A percentile compares a stretch with the other conserved stretches of the same genome.
Conservation (phyloP, 164 flowering plant genomes). For the Pachysandra terminalis region DNA sequence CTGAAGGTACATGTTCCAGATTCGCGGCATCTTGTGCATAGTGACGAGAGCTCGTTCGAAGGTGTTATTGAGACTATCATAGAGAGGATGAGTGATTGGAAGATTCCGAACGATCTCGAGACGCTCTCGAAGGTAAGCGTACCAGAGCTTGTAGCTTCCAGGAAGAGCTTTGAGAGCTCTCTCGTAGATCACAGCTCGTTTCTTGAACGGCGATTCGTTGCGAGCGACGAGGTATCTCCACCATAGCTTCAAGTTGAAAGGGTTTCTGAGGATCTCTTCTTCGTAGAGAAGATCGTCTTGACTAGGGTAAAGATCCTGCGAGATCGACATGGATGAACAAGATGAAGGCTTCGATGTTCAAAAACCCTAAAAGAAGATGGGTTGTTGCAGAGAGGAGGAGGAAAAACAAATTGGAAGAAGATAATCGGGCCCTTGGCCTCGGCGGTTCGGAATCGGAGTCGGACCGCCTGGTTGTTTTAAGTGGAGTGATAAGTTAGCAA, state of each 20-base stretch:
- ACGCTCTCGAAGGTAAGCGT: constrained; percentile 86
- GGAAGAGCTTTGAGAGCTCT: constrained; percentile 88
- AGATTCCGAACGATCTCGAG: constrained; percentile 57
- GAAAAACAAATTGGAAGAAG: too few species aligned
- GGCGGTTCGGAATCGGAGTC: too few species aligned
- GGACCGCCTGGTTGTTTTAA: too few species aligned
- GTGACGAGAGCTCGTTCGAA: constrained; percentile 90
- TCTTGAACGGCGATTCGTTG: constrained; percentile 53
- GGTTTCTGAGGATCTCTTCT: constrained; percentile 81
- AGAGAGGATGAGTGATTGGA: constrained; percentile 55
- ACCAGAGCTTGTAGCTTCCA: constrained; percentile 94
- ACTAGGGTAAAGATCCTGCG: constrained; percentile 57
- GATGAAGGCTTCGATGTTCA: neutral
- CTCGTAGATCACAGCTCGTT: constrained; percentile 71
- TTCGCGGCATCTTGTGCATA: constrained; percentile 95
- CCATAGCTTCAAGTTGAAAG: constrained; percentile 78
- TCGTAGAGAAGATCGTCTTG: constrained; percentile 73
- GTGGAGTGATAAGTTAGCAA: too few species aligned
- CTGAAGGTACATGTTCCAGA: constrained; percentile 83
- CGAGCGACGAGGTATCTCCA: constrained; percentile 84
- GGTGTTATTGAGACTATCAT: constrained; percentile 71
- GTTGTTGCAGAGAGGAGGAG: too few species aligned
- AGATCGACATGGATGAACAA: constrained; percentile 26
- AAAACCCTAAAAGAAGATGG: too few species aligned
- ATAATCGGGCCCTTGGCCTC: too few species aligned